Conservation (phyloP, 345 rosid species). For the Aquilaria sinensis region DNA sequence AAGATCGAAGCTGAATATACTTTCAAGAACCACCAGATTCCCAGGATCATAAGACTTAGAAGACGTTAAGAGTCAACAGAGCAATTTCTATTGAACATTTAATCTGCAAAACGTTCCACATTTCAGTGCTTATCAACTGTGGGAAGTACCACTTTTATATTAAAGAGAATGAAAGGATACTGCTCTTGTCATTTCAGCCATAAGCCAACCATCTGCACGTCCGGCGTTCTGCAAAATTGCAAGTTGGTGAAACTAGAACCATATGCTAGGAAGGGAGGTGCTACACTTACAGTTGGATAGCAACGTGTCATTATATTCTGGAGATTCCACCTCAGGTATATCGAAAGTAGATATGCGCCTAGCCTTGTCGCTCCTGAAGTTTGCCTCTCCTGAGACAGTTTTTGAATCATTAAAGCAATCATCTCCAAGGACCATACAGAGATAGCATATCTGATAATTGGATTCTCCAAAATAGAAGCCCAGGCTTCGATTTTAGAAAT, state of each 20-base stretch:
- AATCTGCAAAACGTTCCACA: no score
- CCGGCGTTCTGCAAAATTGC: conserved; percentile 43
- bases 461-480: no score
- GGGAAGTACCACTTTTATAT: background rate
- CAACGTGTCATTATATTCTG: conserved; percentile 52
- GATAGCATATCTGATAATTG: background rate
- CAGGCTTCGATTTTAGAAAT: no score
- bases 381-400: conserved; percentile 50
- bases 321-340: conserved; percentile 49
- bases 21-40: conserved; percentile 64
- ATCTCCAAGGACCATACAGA: background rate
- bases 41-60: conserved; percentile 81
- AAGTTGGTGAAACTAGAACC: conserved; percentile 1
- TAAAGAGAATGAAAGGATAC: conserved; percentile 51
- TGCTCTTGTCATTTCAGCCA: conserved; percentile 78
- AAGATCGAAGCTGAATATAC: conserved; percentile 73
- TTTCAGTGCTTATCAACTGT: no score
- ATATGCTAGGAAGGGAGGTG: conserved; percentile 5
- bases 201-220: conserved; percentile 77
- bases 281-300: conserved; percentile 66
- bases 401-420: background rate
- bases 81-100: no score
- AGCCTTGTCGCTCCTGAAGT: conserved; percentile 48
- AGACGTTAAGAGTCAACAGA: conserved; percentile 34
- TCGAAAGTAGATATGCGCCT: conserved; percentile 61